A percentile compares a stretch with the other conserved stretches of the same genome.
These are phyloP conservation scores for Escovopsis sp. DNA, from an alignment of 2,329 filamentous ascomycete species.

Conservation along the genomic window DNA sequence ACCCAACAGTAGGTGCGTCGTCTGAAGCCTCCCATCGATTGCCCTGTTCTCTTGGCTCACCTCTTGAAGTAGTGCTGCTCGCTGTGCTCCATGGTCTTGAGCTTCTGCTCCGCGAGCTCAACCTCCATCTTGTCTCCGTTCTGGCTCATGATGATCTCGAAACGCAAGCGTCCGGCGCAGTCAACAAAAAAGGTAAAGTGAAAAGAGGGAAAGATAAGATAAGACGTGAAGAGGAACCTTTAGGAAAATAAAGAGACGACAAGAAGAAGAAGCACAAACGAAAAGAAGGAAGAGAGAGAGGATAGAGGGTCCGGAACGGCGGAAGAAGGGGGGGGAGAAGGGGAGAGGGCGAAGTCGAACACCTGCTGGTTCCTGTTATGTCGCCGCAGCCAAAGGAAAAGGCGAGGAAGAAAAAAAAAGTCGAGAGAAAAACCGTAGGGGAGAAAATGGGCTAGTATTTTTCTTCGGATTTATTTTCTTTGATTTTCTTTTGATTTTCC, in stretches of 20 bases:
- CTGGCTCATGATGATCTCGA: constrained; percentile 22
- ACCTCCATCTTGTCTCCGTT: constrained; percentile 40
- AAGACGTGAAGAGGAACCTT: too few relatives aligned
- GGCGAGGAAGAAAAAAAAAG: neutral
- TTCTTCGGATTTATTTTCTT: neutral
- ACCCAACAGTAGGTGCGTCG: neutral
- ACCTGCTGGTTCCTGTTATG: neutral
- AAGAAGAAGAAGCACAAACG: too few relatives aligned
- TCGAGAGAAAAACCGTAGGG: neutral
- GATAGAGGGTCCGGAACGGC: too few relatives aligned
- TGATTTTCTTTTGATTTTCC: neutral
- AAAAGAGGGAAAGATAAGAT: neutral
- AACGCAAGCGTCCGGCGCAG: neutral
- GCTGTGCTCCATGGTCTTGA: constrained; percentile 71
- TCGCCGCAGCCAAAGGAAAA: neutral
- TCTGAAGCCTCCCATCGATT: too few relatives aligned
- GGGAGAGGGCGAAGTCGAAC: too few relatives aligned
- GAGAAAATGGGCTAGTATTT: neutral
- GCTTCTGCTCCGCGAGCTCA: constrained; percentile 44
- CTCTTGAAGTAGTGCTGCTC: constrained; percentile 99
- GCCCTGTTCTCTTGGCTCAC: constrained; percentile 27
- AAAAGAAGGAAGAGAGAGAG: too few relatives aligned
- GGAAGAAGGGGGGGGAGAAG: too few relatives aligned
- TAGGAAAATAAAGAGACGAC: too few relatives aligned
- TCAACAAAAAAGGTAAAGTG: too few relatives aligned